phyloP scores from a whole-genome alignment of 129 eudicot species.

The Centella asiatica region DNA sequence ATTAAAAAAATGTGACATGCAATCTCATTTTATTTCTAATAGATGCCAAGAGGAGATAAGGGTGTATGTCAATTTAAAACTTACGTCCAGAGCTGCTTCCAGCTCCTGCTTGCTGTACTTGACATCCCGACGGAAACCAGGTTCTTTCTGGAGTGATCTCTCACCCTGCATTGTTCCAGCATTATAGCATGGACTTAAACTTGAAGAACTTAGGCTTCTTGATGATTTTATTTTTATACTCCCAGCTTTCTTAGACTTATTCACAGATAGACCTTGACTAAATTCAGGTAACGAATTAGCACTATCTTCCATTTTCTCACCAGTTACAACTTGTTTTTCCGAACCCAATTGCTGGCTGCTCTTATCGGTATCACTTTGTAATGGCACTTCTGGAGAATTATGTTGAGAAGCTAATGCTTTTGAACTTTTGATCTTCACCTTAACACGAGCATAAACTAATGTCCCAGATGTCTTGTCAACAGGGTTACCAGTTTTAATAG shows the following conservation, averaged over 20 bases:
- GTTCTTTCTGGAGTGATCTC: conserved; percentile 34
- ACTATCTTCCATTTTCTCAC: conserved; percentile 72
- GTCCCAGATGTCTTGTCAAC: conserved; percentile 36
- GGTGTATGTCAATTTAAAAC: not conserved
- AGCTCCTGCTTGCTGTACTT: conserved; percentile 60
- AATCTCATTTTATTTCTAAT: not conserved
- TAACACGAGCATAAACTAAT: conserved; percentile 74
- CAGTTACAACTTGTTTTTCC: conserved; percentile 37
- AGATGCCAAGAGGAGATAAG: not conserved
- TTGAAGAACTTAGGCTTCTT: conserved; percentile 46
- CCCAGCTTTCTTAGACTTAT: conserved; percentile 44
- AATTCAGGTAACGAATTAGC: conserved; percentile 57
- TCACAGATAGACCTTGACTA: conserved; percentile 20
- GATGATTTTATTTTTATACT: conserved; percentile 72
- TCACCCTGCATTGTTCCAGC: conserved; percentile 40
- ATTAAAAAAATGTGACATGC: not conserved
- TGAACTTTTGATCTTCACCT: conserved; percentile 66
- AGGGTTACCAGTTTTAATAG: conserved; percentile 25
- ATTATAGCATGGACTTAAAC: conserved; percentile 53
- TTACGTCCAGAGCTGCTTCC: conserved; percentile 71
- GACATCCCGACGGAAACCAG: conserved; percentile 26
- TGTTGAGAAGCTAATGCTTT: conserved; percentile 48
- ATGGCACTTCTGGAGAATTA: conserved; percentile 49
- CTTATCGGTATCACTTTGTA: conserved; percentile 63
- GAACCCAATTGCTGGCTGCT: conserved; percentile 46